These are phyloP conservation scores for Populus davidiana DNA, from an alignment of 345 rosid species.

Conservation along the genomic window DNA sequence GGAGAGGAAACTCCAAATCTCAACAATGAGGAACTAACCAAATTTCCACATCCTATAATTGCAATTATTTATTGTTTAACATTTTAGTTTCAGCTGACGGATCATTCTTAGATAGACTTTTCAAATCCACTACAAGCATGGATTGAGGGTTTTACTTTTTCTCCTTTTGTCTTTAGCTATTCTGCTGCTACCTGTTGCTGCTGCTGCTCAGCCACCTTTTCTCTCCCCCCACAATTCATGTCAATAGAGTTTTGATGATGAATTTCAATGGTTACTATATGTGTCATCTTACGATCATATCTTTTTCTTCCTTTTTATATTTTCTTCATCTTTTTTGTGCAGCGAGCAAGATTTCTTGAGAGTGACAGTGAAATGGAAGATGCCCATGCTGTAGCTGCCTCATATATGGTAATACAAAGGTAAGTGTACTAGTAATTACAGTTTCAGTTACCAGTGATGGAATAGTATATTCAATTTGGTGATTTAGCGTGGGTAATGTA, in stretches of 20 bases:
- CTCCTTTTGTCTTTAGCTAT: neutral
- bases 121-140: conserved; percentile 70
- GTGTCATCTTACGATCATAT: neutral
- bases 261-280: neutral
- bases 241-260: neutral
- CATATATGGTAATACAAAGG: conserved; percentile 79
- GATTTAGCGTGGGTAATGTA: neutral
- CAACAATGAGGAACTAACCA: neutral
- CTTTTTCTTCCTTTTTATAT: neutral
- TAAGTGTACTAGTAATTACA: conserved; percentile 7
- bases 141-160: conserved; percentile 47
- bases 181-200: neutral
- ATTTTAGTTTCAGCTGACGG: conserved; percentile 53
- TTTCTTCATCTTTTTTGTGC: conserved; percentile 10
- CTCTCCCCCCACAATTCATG: neutral
- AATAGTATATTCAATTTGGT: neutral
- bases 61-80: neutral
- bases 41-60: neutral
- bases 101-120: conserved; percentile 79
- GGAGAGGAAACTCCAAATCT: no score
- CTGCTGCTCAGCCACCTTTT: neutral
- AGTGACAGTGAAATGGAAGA: conserved; percentile 77
- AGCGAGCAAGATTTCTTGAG: conserved; percentile 85
- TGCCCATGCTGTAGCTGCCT: conserved; percentile 84
- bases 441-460: no score